Base-by-base conservation (phyloP, 1,139 yeast species). In the Taphrina flavorubra region DNA sequence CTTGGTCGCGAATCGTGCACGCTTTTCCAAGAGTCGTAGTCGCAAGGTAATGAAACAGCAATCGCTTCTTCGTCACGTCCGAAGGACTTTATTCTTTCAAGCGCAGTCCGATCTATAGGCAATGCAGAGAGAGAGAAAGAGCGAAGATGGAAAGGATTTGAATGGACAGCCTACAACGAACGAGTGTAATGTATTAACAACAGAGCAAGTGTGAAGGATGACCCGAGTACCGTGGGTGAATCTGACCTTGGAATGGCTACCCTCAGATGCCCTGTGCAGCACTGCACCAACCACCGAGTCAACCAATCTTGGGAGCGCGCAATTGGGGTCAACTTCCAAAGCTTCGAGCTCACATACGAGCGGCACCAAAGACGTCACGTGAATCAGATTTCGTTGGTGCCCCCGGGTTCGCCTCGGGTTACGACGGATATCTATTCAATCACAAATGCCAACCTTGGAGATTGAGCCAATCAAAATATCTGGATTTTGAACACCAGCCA, bases 271-370 rank as follows among this genome's bases (percentile, higher is more conserved):
- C 18, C 47, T 44, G 47, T 44, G 47, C 47, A 44, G 47, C 16
- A 16, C 47, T 44, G 47, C 47, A 44, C 47, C 47, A 44, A 44
- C 47, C 47, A 44, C 47, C 47, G 47, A 44, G 47, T 10, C 18
- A n/a, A 44, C 47, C 47, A 44, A n/a, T 44, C 47, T 44, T 44
- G 47, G 18, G 47, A 13, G 47, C 47, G 47, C 47, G 47, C 47
- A 44, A 44, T 14, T 44, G 47, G 47, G 47, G 47, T 44, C 47
- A 44, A 44, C 8, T 44, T 25, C 31, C 31, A 25, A 4, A 2
- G 31, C 31, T 25, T 25, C 31, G 31, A 25, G 31, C 47, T 44
- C 47, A n/a, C 13, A 16, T n/a, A 14, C 18, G 47, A n/a, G 47
- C 47, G 47, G 47, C 18, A 44, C 47, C 18, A n/a, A 16, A n/a